A percentile compares a stretch with the other conserved stretches of the same genome.
These are phyloP conservation scores for Aspergillus viridinutans DNA, from an alignment of 2,329 filamentous ascomycete genomes.

Conservation along the genomic window DNA sequence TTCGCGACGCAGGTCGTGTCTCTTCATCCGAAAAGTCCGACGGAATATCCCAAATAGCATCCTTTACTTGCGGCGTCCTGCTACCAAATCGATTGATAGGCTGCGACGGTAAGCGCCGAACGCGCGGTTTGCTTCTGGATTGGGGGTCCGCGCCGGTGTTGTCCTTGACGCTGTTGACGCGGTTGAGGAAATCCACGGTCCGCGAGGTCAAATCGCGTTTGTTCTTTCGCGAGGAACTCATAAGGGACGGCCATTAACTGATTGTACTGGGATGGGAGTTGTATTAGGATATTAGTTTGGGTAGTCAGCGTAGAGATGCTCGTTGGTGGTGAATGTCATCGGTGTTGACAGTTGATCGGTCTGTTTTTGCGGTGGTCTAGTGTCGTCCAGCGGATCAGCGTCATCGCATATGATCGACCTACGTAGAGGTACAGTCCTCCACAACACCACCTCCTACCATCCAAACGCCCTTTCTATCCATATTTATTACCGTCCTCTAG, in stretches of 20 bases:
- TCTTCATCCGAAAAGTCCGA: constrained; percentile 4
- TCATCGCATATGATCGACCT: not conserved
- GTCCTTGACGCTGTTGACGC: constrained; percentile 18
- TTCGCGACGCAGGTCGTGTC: not conserved
- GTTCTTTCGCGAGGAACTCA: constrained; percentile 9
- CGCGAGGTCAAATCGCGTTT: constrained; percentile 14
- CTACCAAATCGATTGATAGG: not conserved
- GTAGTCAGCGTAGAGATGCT: not conserved
- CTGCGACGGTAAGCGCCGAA: constrained; percentile 2
- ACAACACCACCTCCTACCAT: not conserved
- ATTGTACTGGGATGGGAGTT: not conserved
- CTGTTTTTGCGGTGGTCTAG: not conserved
- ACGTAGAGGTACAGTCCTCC: not conserved
- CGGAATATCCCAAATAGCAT: constrained; percentile 7
- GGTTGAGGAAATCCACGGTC: constrained; percentile 20
- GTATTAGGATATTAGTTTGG: not conserved
- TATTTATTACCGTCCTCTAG: not conserved
- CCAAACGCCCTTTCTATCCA: not conserved
- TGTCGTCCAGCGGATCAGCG: not conserved
- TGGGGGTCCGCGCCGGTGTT: not conserved
- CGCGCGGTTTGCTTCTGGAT: not conserved
- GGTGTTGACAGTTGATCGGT: not conserved
- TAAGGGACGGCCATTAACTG: not conserved
- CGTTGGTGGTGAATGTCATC: not conserved
- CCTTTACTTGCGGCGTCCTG: not conserved